Evolutionary conservation across 1,284 basidiomycete species (phyloP).

Genomic region (Leccinum variabile): DNA sequence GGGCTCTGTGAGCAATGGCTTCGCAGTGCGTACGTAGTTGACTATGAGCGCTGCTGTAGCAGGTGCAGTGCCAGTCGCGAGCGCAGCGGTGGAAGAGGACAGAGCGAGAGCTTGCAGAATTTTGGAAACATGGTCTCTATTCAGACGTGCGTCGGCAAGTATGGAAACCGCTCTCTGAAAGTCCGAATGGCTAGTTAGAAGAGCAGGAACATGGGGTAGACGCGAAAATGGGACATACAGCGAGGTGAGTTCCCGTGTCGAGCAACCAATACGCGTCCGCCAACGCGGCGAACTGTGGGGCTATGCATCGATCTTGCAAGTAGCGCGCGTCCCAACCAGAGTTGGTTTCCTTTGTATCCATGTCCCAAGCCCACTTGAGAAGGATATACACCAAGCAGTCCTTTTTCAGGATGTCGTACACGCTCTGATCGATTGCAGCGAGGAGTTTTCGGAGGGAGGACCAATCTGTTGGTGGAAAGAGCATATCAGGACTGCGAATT

Average conservation of each 20-base stretch:
- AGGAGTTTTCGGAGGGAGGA: constrained; percentile 54
- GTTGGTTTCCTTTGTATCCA: constrained; percentile 55
- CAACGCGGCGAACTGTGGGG: constrained; percentile 68
- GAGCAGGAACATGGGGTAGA: not conserved
- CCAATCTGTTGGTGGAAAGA: constrained; percentile 68
- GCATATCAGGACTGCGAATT: constrained; percentile 50
- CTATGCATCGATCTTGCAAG: constrained; percentile 55
- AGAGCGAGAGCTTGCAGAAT: constrained; percentile 66
- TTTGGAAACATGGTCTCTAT: constrained; percentile 72
- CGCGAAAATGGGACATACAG: constrained; percentile 47
- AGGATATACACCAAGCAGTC: constrained; percentile 76
- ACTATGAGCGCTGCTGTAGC: constrained; percentile 47
- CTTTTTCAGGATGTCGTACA: constrained; percentile 73
- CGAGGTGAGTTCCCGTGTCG: constrained; percentile 62
- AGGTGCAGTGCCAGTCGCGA: constrained; percentile 13
- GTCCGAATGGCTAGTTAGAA: not conserved
- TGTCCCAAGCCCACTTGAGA: constrained; percentile 72
- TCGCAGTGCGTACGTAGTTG: constrained; percentile 67
- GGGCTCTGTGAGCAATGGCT: constrained; percentile 63
- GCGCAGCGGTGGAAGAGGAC: constrained; percentile 45
- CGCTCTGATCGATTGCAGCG: constrained; percentile 55
- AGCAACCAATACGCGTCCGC: constrained; percentile 80
- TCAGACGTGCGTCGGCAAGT: constrained; percentile 70
- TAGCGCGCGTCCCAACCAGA: constrained; percentile 42
- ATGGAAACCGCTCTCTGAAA: constrained; percentile 63